Conservation (phyloP, 345 rosid species). For the Laguncularia racemosa region DNA sequence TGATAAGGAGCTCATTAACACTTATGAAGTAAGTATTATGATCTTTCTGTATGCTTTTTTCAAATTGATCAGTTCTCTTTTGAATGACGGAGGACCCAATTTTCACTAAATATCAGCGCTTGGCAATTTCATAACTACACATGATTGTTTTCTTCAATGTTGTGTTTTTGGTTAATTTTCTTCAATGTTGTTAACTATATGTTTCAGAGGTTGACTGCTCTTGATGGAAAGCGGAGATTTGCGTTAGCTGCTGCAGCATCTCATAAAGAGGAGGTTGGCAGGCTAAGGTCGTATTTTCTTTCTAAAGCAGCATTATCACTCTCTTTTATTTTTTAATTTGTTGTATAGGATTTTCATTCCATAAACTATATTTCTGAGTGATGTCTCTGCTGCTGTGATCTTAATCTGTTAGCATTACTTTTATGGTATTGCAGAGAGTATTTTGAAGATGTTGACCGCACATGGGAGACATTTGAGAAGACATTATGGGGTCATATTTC, state of each 20-base stretch:
- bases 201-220: slow-evolving; percentile 86
- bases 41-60: not conserved
- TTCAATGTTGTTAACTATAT: slow-evolving; percentile 5
- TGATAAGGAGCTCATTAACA: slow-evolving; percentile 87
- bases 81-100: not conserved
- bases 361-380: slow-evolving; percentile 2
- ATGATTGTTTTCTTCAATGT: not conserved
- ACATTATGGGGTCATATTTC: slow-evolving; percentile 85
- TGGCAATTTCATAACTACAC: not conserved
- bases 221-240: slow-evolving; percentile 96
- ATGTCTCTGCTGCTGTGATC: slow-evolving; percentile 4
- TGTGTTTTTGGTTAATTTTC: no score
- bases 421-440: slow-evolving; percentile 55
- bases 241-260: slow-evolving; percentile 93
- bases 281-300: slow-evolving; percentile 59
- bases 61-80: not conserved
- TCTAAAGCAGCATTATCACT: not conserved
- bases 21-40: slow-evolving; percentile 68
- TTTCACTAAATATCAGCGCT: not conserved
- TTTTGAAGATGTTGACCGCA: slow-evolving; percentile 94
- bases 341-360: no score
- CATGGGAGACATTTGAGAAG: slow-evolving; percentile 98
- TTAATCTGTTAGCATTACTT: slow-evolving; percentile 10
- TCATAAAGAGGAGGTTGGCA: slow-evolving; percentile 86
- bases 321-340: no score